Evolutionary conservation across 306 rosid species (phyloP), one percentile per base, ranked within the genome.

Genomic region (Dalbergia cochinchinensis): DNA sequence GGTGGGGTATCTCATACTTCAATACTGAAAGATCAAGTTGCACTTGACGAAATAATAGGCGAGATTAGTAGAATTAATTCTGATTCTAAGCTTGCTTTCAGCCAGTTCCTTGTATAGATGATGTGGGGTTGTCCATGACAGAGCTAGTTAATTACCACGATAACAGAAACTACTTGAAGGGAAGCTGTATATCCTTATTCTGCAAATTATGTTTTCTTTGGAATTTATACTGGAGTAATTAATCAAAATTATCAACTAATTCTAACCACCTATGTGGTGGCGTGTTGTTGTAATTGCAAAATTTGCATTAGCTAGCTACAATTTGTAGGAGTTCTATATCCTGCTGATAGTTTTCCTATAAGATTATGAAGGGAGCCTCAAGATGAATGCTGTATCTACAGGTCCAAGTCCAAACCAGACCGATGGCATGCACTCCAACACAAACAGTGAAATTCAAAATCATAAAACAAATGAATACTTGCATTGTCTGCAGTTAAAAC

Each of bases 1-100:
- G 73, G 3, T 4, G 93, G 94, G 8, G 88, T 84, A 72, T 85
- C 96, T 80, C 99, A 93, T 80, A 73, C 82, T 1, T 79, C 85
- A 0, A 83, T 91, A 47, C 88, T 95, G 19, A 93, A 82, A 58
- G 82, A 91, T 22, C 82, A 80, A 42, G 88, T 41, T 65, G 93
- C 97, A 9, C 82, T 95, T 69, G 80, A 57, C 61, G 65, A 85
- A 74, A 78, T 93, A 12, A 67, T 78, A 2, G 82, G 61, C 19
- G 86, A 86, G 83, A 76, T 95, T 77, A 76, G 73, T 71, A 33
- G 45, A 15, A 84, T 89, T 14, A 92, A 92, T 83, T 87, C 90
- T 45, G 9, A 35, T 22, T 62, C 3, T 61, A 16, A 69, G 44
- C 48, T 73, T 14, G 64, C 65, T 80, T 76, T 54, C 7, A 82